Conservation (phyloP, 108 stramenopile genomes). For the Nitzschia palea region DNA sequence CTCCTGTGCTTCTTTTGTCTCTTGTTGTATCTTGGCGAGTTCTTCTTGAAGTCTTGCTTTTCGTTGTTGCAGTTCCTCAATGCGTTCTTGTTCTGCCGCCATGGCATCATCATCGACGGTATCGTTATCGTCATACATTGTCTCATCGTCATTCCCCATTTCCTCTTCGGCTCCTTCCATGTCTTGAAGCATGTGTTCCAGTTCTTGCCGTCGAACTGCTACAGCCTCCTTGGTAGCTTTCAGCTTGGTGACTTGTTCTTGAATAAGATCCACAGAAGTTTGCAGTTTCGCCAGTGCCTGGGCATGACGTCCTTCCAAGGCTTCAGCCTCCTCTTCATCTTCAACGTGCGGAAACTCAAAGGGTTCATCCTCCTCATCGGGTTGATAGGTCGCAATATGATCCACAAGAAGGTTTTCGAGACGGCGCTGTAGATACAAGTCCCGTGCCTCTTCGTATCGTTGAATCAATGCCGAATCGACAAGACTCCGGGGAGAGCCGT, state of each 20-base stretch:
- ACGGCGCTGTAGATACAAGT: constrained; percentile 28
- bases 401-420: constrained; percentile 28
- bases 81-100: constrained; percentile 35
- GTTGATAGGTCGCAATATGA: constrained; percentile 19
- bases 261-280: constrained; percentile 16
- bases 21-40: constrained; percentile 6
- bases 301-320: constrained; percentile 16
- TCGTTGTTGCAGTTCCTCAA: constrained; percentile 28
- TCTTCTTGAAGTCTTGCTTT: constrained; percentile 28
- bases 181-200: constrained; percentile 38
- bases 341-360: constrained; percentile 22
- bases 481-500: constrained; percentile 6
- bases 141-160: constrained; percentile 14
- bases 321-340: not conserved
- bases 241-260: not conserved
- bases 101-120: constrained; percentile 44
- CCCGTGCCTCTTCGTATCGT: constrained; percentile 30
- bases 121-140: constrained; percentile 12
- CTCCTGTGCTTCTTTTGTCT: constrained; percentile 17
- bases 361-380: not conserved
- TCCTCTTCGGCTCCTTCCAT: constrained; percentile 11
- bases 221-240: constrained; percentile 18
- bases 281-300: constrained; percentile 25
- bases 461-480: constrained; percentile 13
- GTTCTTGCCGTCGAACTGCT: constrained; percentile 21